Evolutionary conservation across 2,329 filamentous ascomycete species (phyloP), one percentile per base, ranked within the genome.

Genomic region (Zymoseptoria passerinii): DNA sequence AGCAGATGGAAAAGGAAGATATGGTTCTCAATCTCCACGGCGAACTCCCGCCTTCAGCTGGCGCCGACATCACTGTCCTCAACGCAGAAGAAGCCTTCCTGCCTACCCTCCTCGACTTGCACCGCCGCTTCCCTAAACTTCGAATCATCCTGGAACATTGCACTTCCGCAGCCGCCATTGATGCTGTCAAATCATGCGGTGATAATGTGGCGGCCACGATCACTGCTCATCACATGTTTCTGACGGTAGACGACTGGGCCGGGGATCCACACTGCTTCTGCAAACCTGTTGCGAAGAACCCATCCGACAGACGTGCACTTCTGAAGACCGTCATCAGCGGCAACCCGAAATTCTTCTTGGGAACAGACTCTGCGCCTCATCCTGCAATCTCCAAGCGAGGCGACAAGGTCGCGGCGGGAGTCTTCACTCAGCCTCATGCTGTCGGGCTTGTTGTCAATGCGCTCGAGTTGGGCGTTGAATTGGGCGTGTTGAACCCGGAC

Each of bases 1-100:
- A 81, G n/a, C 88, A 89, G 64, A 96, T 97, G 92, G 88, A 96
- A 71, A 77, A 85, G 60, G 83, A 91, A 65, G 85, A 86, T 65
- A 79, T 96, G 71, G 82, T 95, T n/a, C 80, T 59, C 50, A 59
- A 19, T 10, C 54, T 52, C 50, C 58, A 59, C 72, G 92, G 92
- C 64, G 92, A 96, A 75, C 83, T 87, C n/a, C 86, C 85, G 0
- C 80, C 80, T 1, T 78, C 78, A 63, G 72, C 73, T 50, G 68
- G 65, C 55, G 64, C 69, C 52, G 70, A 74, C 60, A 71, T 74
- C 61, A 73, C 72, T 8, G 71, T 75, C 3, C 76, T 90, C 63
- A 88, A 87, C 66, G 87, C 86, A 19, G 88, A 92, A 73, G 81
- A 84, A 61, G 79, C 78, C 2, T 97, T 97, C 76, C 78, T 97